These are phyloP conservation scores for Neoboletus subvelutipes DNA, from an alignment of 768 basidiomycete genomes.

Conservation along the genomic window DNA sequence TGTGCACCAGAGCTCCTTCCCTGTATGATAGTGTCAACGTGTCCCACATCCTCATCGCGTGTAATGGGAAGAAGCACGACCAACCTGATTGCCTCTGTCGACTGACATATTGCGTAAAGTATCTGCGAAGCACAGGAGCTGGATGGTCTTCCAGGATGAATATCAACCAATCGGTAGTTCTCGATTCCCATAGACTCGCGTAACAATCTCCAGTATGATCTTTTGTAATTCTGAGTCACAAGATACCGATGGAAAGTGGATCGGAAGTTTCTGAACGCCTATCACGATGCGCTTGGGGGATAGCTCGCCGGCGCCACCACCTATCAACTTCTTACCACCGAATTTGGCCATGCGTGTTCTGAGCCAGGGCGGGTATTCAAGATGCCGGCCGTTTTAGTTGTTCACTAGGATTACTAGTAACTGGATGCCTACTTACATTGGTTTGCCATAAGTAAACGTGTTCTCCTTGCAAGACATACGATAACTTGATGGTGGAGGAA, in stretches of 20 bases:
- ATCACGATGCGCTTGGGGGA: not conserved
- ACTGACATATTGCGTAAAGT: no score
- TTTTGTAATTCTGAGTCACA: not conserved
- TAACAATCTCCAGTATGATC: no score
- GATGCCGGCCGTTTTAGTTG: no score
- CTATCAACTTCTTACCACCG: not conserved
- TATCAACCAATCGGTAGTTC: no score
- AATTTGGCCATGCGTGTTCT: not conserved
- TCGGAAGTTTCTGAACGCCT: not conserved
- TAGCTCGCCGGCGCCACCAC: not conserved
- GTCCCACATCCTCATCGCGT: not conserved
- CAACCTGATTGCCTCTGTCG: no score
- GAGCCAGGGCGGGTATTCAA: not conserved
- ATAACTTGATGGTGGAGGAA: no score
- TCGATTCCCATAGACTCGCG: not conserved
- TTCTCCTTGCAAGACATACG: no score
- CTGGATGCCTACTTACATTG: no score
- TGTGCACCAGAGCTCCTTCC: not conserved
- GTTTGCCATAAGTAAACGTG: no score
- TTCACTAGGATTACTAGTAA: no score
- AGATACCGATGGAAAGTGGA: not conserved
- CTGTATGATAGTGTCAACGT: not conserved
- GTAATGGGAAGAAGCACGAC: not conserved
- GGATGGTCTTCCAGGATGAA: no score
- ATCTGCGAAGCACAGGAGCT: no score